Evolutionary conservation across 257 asterid species (phyloP).

Genomic region (Rehmannia glutinosa): DNA sequence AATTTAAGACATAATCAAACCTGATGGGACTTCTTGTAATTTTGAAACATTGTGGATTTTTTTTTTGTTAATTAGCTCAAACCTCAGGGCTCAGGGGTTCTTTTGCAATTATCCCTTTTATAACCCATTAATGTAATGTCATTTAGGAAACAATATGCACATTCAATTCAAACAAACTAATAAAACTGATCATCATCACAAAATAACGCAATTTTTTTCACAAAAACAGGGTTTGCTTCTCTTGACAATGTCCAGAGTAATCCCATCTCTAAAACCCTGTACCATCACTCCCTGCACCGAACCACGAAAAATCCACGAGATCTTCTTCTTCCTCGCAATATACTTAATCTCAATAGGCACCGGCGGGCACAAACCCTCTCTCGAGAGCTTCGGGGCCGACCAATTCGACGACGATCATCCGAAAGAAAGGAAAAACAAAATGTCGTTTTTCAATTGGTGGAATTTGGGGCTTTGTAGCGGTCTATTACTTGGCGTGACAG

Average conservation of each 20-base stretch:
- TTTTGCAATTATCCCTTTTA: too few relatives aligned
- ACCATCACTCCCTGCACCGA: conserved; percentile 19
- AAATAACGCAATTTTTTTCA: too few relatives aligned
- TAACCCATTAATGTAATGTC: too few relatives aligned
- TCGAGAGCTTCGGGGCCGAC: conserved; percentile 96
- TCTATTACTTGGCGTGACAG: conserved; percentile 58
- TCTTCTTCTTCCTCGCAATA: conserved; percentile 64
- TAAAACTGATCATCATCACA: too few relatives aligned
- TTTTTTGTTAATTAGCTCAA: too few relatives aligned
- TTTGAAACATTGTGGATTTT: neutral
- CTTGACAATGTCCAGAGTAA: conserved; percentile 56
- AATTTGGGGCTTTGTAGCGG: conserved; percentile 69
- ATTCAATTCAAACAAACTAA: too few relatives aligned
- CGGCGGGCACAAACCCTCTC: conserved; percentile 85
- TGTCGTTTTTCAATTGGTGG: conserved; percentile 98
- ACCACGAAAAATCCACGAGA: conserved; percentile 46
- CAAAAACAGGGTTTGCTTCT: conserved; percentile 66
- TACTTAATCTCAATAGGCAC: conserved; percentile 81
- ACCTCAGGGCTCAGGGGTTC: too few relatives aligned
- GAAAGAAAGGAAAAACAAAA: conserved; percentile 51
- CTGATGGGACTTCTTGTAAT: too few relatives aligned
- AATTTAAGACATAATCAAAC: too few relatives aligned
- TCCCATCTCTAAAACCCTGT: conserved; percentile 64
- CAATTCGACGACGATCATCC: conserved; percentile 89
- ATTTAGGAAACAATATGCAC: too few relatives aligned